Percentiles rank a stretch among this genome's conserved stretches.
Evolutionary conservation across 2,329 filamentous ascomycete species (phyloP).

Genomic region (Diplocarpon rosae): DNA sequence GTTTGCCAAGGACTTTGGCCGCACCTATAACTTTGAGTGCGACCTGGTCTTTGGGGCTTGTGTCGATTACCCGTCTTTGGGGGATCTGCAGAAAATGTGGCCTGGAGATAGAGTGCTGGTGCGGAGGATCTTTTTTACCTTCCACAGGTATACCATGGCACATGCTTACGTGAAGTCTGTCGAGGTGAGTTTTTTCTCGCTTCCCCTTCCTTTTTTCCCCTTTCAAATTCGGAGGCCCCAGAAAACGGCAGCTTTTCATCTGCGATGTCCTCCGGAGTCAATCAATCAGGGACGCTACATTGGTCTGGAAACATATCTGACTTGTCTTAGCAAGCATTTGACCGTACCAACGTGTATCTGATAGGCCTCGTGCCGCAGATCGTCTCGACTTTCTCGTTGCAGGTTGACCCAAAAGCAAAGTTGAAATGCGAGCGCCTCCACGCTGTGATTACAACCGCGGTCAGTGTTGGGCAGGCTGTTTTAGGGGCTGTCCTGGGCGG

Average conservation of each 20-base stretch:
- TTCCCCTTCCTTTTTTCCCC: not conserved
- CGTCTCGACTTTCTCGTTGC: conserved; percentile 1
- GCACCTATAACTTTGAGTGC: conserved; percentile 7
- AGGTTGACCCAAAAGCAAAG: not conserved
- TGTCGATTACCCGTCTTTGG: conserved; percentile 1
- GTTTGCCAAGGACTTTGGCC: conserved; percentile 3
- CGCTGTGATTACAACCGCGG: not conserved
- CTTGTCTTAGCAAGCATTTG: conserved; percentile 1
- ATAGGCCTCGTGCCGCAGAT: conserved; percentile 5
- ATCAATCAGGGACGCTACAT: too few species aligned
- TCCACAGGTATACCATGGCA: conserved; percentile 1
- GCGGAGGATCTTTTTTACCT: conserved; percentile 7
- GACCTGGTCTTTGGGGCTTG: conserved; percentile 4
- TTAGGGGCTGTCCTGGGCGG: not conserved
- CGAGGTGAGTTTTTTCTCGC: not conserved
- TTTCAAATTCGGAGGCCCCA: too few species aligned
- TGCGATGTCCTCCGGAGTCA: too few species aligned
- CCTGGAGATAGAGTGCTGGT: conserved; percentile 3
- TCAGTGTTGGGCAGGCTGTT: not conserved
- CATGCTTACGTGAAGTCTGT: conserved; percentile 5
- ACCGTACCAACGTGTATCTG: not conserved
- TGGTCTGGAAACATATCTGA: not conserved
- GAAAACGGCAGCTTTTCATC: too few species aligned
- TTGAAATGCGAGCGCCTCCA: conserved; percentile 1
- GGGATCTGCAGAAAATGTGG: conserved; percentile 2